Base-by-base conservation (phyloP, 2,329 filamentous ascomycete species). In the Sarocladium oryzae region DNA sequence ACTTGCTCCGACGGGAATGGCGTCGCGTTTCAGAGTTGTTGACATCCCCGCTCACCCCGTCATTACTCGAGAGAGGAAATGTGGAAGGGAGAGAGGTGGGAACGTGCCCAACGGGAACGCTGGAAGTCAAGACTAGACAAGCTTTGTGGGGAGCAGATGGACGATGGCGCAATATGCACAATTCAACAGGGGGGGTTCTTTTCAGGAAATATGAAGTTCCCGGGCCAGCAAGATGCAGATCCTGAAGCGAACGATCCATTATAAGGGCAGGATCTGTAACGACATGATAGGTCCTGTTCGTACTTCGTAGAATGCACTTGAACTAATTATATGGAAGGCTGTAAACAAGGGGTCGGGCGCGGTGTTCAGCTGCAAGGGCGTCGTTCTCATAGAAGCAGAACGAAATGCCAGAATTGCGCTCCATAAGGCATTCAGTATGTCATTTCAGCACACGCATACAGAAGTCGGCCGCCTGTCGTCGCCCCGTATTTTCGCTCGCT, bases 121-220 rank as follows among this genome's bases (percentile, higher is more conserved):
- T 56, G 40, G 59, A 62, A 66, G 64, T 66, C 63, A 65, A 66
- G 64, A 62, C 62, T 35, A 58, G 65, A 68, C 64, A 68, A 67
- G 66, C 66, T 68, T 68, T 67, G 60, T 62, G 59, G 62, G 57
- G 58, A 49, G 33, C 28, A 48, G 9, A 32, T 33, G 26, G 28
- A n/a, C 24, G 26, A 48, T 33, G 43, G 43, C 28, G 43, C 28
- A 33, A 24, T 4, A 48, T 32, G 28, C 26, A 33, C 26, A 15
- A 21, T 4, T 45, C 13, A 23, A 18, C 40, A 8, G 28, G 43
- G 43, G 43, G n/a, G 21, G 9, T 8, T 32, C 9, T 21, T 4
- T 4, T 20, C 4, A 23, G 16, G 26, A 48, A 26, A 32, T 33
- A 20, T 20, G 10, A 48, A 45, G 10, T 40, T 40, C 23, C 40